Evolutionary conservation across 1,139 yeast species (phyloP).

Genomic region (Zhuliangozyma parablackwelliae): DNA sequence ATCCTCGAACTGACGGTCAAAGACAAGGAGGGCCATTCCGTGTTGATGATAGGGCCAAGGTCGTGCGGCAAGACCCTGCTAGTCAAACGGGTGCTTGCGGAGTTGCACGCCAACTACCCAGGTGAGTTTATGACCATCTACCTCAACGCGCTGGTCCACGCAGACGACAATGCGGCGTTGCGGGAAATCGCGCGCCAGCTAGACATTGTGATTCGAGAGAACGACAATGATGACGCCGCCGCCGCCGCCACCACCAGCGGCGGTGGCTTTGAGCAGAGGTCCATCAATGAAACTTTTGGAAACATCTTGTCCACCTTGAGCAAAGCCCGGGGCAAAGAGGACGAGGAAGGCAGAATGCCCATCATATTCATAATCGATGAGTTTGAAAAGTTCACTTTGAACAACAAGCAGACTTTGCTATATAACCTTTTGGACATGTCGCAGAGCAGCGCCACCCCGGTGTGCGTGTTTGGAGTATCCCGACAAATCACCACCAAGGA

Average conservation of each 20-base stretch:
- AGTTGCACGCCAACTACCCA: slow-evolving; percentile 33
- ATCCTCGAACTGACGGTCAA: slow-evolving; percentile 63
- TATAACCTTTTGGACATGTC: slow-evolving; percentile 85
- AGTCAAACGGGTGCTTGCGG: slow-evolving; percentile 52
- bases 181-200: slow-evolving; percentile 83
- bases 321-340: slow-evolving; percentile 13
- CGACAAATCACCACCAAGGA: slow-evolving; percentile 75
- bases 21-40: slow-evolving; percentile 77
- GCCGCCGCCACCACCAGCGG: slow-evolving; percentile 18
- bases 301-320: slow-evolving; percentile 33
- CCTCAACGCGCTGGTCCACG: slow-evolving; percentile 67
- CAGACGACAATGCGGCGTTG: slow-evolving; percentile 75
- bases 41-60: slow-evolving; percentile 75
- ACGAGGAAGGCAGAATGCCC: slow-evolving; percentile 34
- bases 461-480: slow-evolving; percentile 78
- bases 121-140: slow-evolving; percentile 57
- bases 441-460: slow-evolving; percentile 70
- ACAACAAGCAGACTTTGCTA: slow-evolving; percentile 71
- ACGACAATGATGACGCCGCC: slow-evolving; percentile 7
- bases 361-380: slow-evolving; percentile 81
- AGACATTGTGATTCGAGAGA: slow-evolving; percentile 29
- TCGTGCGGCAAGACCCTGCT: slow-evolving; percentile 72
- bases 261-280: slow-evolving; percentile 42
- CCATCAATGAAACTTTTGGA: slow-evolving; percentile 38
- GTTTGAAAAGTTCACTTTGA: slow-evolving; percentile 71